These are phyloP conservation scores for Xylaria palmicola DNA, from an alignment of 495 filamentous ascomycete genomes.

Conservation along the genomic window DNA sequence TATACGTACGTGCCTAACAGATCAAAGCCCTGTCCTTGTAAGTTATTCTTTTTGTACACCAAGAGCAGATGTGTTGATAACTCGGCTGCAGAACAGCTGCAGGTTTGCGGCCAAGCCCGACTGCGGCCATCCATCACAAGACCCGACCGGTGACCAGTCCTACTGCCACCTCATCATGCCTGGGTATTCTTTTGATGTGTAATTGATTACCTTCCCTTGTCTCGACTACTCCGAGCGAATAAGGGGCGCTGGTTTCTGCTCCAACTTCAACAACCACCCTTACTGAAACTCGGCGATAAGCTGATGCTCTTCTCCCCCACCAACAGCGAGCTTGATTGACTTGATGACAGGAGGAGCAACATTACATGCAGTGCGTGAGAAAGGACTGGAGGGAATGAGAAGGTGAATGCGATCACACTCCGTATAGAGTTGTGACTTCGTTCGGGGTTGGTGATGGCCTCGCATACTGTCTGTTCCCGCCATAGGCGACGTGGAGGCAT, in stretches of 20 bases:
- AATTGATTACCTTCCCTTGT: neutral
- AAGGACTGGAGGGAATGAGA: neutral
- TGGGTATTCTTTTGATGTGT: neutral
- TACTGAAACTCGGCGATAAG: neutral
- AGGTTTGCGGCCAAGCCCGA: constrained; percentile 6
- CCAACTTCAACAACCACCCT: constrained; percentile 2
- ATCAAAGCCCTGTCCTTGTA: neutral
- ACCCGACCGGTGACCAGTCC: neutral
- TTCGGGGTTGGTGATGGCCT: neutral
- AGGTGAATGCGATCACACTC: constrained; percentile 11
- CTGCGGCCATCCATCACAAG: neutral
- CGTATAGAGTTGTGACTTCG: neutral
- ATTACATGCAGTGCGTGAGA: constrained; percentile 14
- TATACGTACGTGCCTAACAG: neutral
- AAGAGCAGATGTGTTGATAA: too few relatives aligned
- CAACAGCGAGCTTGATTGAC: neutral
- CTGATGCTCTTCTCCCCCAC: neutral
- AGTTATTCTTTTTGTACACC: neutral
- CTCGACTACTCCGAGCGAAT: neutral
- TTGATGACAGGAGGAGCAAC: neutral
- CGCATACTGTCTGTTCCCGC: neutral
- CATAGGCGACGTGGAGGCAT: neutral
- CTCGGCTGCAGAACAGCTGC: constrained; percentile 1
- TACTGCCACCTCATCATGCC: neutral
- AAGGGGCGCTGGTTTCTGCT: neutral